Evolutionary conservation across 805 yeast species (phyloP).

Genomic region (Saccharomyces kudriavzevii): DNA sequence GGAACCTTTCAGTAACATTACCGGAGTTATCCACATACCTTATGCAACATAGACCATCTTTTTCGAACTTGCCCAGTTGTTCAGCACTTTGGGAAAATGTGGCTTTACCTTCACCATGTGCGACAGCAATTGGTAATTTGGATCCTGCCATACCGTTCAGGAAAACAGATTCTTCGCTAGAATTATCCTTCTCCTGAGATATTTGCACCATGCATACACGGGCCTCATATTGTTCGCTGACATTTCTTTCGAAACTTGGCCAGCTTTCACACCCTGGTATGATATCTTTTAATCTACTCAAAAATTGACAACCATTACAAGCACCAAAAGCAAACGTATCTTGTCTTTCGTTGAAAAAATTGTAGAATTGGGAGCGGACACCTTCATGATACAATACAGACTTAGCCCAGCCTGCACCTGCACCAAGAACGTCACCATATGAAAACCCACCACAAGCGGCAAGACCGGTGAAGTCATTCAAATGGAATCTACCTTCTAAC

Average conservation of each 20-base stretch:
- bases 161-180: slow-evolving; percentile 49
- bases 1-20: slow-evolving; percentile 69
- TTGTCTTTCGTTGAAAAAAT: slow-evolving; percentile 74
- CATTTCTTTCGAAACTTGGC: slow-evolving; percentile 91
- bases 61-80: slow-evolving; percentile 41
- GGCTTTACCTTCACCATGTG: slow-evolving; percentile 98
- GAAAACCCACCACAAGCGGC: slow-evolving; percentile 99
- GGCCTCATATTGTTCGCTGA: slow-evolving; percentile 92
- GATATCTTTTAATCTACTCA: slow-evolving; percentile 68
- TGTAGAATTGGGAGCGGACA: slow-evolving; percentile 66
- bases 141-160: slow-evolving; percentile 90
- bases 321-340: slow-evolving; percentile 97
- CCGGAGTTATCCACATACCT: slow-evolving; percentile 91
- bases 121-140: slow-evolving; percentile 89
- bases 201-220: slow-evolving; percentile 86
- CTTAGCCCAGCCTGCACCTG: slow-evolving; percentile 99
- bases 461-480: slow-evolving; percentile 78
- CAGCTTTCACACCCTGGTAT: slow-evolving; percentile 88
- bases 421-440: slow-evolving; percentile 97
- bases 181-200: slow-evolving; percentile 43
- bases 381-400: slow-evolving; percentile 78
- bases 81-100: slow-evolving; percentile 42
- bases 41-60: slow-evolving; percentile 51
- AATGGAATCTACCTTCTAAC: slow-evolving; percentile 57
- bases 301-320: slow-evolving; percentile 96